phyloP scores from a whole-genome alignment of 441 rosid species.

The Populus hybrid region DNA sequence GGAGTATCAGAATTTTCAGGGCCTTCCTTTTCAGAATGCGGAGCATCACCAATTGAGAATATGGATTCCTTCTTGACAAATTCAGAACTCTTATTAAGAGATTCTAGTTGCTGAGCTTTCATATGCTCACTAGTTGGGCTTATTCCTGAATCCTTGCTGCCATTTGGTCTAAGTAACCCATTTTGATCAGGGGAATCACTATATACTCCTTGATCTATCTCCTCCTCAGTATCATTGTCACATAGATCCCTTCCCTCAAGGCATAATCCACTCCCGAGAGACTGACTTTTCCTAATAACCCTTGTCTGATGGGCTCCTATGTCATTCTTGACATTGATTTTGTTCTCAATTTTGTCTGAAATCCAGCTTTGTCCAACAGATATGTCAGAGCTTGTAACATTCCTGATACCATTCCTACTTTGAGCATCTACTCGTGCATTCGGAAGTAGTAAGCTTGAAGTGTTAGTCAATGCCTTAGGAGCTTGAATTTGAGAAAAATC shows the following conservation, averaged over 20 bases:
- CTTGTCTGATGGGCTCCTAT: conserved; percentile 20
- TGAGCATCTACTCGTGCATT: conserved; percentile 31
- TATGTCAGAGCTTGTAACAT: conserved; percentile 23
- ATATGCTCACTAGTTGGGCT: conserved; percentile 31
- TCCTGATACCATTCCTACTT: conserved; percentile 25
- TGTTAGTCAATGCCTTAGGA: conserved; percentile 26
- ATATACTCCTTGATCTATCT: conserved; percentile 45
- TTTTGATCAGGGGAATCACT: conserved; percentile 48
- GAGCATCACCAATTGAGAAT: conserved; percentile 63
- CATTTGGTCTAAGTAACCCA: conserved; percentile 25
- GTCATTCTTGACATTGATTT: conserved; percentile 29
- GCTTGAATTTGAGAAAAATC: conserved; percentile 41
- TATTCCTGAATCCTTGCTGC: conserved; percentile 29
- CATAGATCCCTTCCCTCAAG: conserved; percentile 35
- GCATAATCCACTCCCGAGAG: conserved; percentile 64
- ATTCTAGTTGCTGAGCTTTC: conserved; percentile 35
- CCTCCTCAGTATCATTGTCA: conserved; percentile 46
- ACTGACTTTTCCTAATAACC: conserved; percentile 63
- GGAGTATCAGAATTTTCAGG: conserved; percentile 41
- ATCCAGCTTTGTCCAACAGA: conserved; percentile 44
- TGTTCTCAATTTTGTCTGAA: conserved; percentile 45
- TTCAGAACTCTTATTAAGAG: conserved; percentile 44
- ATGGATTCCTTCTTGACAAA: conserved; percentile 42
- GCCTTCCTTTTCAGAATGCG: conserved; percentile 45
- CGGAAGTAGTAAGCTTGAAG: conserved; percentile 28